Percentiles rank a stretch among this genome's conserved stretches.
These are phyloP conservation scores for Candida sanyaensis DNA, from an alignment of 1,139 yeast species.

Conservation along the genomic window DNA sequence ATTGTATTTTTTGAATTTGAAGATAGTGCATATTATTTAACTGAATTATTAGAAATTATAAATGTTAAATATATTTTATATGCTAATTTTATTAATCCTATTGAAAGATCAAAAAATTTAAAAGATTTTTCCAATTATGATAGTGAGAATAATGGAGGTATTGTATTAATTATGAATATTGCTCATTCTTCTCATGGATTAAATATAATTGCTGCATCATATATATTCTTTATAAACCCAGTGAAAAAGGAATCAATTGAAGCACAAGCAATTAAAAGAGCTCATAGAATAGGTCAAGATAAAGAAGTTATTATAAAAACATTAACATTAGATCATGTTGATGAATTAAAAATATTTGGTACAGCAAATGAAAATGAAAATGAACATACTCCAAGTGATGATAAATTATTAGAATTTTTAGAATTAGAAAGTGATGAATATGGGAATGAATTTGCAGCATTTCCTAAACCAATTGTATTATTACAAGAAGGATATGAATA, in stretches of 20 bases:
- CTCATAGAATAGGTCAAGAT: conserved; percentile 15
- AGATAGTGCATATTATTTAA: conserved; percentile 66
- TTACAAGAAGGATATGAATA: background rate
- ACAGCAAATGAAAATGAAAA: background rate
- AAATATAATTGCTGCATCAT: conserved; percentile 66
- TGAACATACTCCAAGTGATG: background rate
- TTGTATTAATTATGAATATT: conserved; percentile 64
- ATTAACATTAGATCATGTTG: background rate
- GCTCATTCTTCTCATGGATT: conserved; percentile 71
- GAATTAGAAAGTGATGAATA: background rate
- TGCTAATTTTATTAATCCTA: conserved; percentile 56
- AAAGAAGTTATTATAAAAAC: conserved; percentile 2
- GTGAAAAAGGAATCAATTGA: conserved; percentile 71
- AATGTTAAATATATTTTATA: conserved; percentile 64
- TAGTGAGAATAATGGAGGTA: conserved; percentile 40
- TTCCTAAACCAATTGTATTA: background rate
- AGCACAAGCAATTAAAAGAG: conserved; percentile 24
- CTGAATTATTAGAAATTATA: conserved; percentile 62
- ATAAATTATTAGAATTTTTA: conserved; percentile 1
- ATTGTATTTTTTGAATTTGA: conserved; percentile 71
- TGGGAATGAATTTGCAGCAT: background rate
- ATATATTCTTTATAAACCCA: conserved; percentile 68
- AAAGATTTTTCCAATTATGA: conserved; percentile 49
- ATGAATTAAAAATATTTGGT: conserved; percentile 3
- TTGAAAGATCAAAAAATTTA: conserved; percentile 54